Base-by-base conservation (phyloP, 306 rosid species). In the Dalbergia cultrata region DNA sequence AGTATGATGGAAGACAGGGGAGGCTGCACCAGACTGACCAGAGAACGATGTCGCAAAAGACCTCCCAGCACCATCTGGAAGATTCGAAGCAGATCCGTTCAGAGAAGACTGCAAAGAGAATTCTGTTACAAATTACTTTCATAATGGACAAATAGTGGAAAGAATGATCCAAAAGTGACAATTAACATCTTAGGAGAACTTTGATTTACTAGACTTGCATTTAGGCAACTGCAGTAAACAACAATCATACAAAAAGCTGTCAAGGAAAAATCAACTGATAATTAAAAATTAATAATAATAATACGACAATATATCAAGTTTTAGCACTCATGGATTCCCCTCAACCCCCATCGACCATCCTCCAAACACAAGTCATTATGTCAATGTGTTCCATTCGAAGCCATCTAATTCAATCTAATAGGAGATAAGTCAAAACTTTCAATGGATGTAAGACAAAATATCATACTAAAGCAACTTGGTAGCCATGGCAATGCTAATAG, bases 1-100 rank as follows among this genome's bases (percentile, higher is more conserved):
- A 9, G 91, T 39, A 82, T 93, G 98, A 87, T 95, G 98, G 85
- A 89, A 95, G 75, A 69, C 88, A 17, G 99, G 94, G 81, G 99
- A 91, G 74, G 93, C 98, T 4, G 93, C 96, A 84, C 98, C 99
- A 86, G 97, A 91, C 86, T 95, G 99, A 88, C 94, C 92, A 84
- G 99, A 93, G 92, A 93, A 95, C 35, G 98, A 91, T 53, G 97
- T 65, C 6, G 94, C 80, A 87, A 90, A 93, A 76, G 97, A 88
- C 85, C 99, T 90, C 53, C 98, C 98, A 66, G 88, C 74, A 72
- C 93, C 85, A 44, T 95, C 99, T 52, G 89, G 94, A 84, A 90
- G 91, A 89, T 93, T 95, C 64, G 99, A 92, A 71, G 97, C 89
- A 59, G 99, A 92, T 75, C 97, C 96, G 5, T 93, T 96, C 78